Percentiles rank a stretch among this genome's conserved stretches.
phyloP scores from a whole-genome alignment of 139 green algal species.

The Chlamydomonas sphaeroides region DNA sequence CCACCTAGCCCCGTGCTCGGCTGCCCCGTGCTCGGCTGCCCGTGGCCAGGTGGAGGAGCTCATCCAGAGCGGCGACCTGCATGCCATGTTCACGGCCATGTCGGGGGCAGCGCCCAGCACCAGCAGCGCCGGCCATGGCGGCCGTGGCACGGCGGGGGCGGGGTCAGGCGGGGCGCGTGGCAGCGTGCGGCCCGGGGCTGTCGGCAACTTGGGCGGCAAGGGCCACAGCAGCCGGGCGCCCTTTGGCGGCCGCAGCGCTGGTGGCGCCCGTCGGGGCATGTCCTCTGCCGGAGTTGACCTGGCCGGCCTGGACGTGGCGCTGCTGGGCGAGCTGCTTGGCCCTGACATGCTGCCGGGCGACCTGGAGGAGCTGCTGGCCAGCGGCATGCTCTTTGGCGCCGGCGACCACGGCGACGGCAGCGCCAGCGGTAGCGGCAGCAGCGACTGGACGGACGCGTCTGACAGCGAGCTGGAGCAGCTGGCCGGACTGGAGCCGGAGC shows the following conservation, averaged over 20 bases:
- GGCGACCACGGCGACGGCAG: neutral
- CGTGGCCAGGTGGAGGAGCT: constrained; percentile 25
- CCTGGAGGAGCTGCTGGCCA: neutral
- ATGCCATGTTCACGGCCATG: constrained; percentile 15
- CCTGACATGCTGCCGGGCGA: neutral
- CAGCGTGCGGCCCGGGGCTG: neutral
- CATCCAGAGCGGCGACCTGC: constrained; percentile 20
- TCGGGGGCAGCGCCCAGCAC: neutral
- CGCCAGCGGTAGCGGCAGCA: constrained; percentile 1
- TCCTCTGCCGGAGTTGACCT: neutral
- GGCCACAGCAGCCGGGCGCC: neutral
- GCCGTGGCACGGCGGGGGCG: neutral
- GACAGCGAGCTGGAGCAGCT: constrained; percentile 21
- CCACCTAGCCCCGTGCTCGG: too few relatives aligned
- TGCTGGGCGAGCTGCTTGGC: neutral
- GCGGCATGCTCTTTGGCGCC: too few relatives aligned
- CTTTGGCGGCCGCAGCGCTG: neutral
- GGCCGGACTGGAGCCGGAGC: neutral
- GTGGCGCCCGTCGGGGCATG: neutral
- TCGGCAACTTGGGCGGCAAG: neutral
- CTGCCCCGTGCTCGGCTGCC: neutral
- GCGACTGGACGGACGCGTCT: constrained; percentile 34
- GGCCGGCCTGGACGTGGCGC: neutral
- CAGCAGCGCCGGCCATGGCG: neutral
- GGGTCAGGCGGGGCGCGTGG: neutral